Evolutionary conservation across 2,329 filamentous ascomycete species (phyloP).

Genomic region (Penicillium sp.): DNA sequence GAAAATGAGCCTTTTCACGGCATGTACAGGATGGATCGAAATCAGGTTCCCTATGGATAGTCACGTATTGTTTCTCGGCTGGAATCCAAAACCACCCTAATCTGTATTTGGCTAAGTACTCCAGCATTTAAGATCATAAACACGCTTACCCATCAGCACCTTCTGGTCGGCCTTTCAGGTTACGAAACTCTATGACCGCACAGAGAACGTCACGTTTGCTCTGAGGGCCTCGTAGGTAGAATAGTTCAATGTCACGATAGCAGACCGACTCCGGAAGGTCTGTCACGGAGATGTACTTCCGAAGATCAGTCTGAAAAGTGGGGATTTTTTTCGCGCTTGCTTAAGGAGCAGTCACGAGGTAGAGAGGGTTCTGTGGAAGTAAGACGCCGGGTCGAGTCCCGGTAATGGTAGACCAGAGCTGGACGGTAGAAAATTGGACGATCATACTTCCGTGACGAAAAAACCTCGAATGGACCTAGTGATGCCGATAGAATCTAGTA

Average conservation of each 20-base stretch:
- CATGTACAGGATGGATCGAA: too few species aligned
- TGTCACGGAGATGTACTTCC: too few species aligned
- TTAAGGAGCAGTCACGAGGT: not conserved
- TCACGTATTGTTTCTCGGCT: too few species aligned
- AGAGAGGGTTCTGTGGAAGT: conserved; percentile 20
- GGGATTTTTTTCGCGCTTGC: too few species aligned
- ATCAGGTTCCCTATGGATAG: too few species aligned
- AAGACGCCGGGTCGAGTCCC: conserved; percentile 22
- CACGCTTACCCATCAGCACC: conserved; percentile 29
- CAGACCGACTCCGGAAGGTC: too few species aligned
- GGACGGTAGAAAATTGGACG: conserved; percentile 13
- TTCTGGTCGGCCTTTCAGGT: conserved; percentile 28
- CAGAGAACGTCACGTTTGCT: conserved; percentile 27
- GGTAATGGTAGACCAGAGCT: conserved; percentile 22
- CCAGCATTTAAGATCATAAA: too few species aligned
- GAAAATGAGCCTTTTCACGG: too few species aligned
- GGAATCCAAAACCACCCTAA: too few species aligned
- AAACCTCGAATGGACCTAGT: conserved; percentile 18
- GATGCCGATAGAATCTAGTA: conserved; percentile 18
- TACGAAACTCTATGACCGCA: conserved; percentile 28
- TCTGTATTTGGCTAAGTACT: too few species aligned
- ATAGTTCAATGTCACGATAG: too few species aligned
- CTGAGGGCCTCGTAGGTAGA: conserved; percentile 19
- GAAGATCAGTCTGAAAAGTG: too few species aligned
- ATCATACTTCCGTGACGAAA: conserved; percentile 21